Base-by-base conservation (phyloP, 129 eudicot species). In the Arctium lappa region DNA sequence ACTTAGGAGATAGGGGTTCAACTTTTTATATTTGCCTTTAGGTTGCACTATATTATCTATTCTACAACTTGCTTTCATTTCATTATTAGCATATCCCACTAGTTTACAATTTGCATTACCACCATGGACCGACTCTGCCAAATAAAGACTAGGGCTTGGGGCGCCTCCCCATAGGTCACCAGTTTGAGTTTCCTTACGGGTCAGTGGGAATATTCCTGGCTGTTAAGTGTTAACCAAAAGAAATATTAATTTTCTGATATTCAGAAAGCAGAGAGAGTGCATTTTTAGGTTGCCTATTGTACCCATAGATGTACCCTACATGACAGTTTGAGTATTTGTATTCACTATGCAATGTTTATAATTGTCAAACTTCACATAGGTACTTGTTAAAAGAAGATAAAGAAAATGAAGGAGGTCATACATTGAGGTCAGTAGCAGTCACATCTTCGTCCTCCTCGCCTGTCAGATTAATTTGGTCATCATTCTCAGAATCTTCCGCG, bases 391-490 rank as follows among this genome's bases (percentile, higher is more conserved):
- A 62, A 4, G 36, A 76, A 50, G 1, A 1, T 11, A 9, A 9
- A n/a, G 37, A 44, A 74, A 33, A 7, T 18, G 13, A 37, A 79
- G 9, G 50, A 39, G 62, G 11, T 30, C 74, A 6, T 80, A 89
- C 89, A 32, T 78, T 85, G 15, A 38, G 71, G 44, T 84, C 86
- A 80, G 83, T 37, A 69, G 85, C 68, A 69, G 56, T 85, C 56
- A 76, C 90, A 68, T 84, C 93, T 70, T 73, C 88, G 0, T 13
- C 86, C 34, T 88, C 92, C n/a, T 92, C 86, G 34, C 84, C 97
- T 15, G 87, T 69, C 27, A 85, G 77, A 80, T 76, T 85, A 33
- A 53, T 42, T 15, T 87, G 76, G 75, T 86, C 91, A 34, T 85
- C 95, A 6, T 71, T 78, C 62, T 85, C 81, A 34, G 76, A 78